Evolutionary conservation across 768 basidiomycete genomes (phyloP).

Genomic region (Serpula lacrymans): DNA sequence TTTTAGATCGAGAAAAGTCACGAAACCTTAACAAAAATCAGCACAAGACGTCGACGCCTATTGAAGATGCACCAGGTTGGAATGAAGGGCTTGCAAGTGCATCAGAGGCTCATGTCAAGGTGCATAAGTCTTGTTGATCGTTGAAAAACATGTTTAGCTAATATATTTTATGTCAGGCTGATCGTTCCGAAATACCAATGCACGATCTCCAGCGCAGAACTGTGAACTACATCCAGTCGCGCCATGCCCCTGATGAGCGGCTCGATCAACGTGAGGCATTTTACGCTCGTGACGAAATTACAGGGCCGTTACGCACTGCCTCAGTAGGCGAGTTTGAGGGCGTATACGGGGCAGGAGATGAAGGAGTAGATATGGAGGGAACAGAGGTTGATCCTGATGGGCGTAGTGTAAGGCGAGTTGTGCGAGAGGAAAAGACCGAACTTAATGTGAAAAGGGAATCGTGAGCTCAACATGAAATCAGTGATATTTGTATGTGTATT

Average conservation of each 20-base stretch:
- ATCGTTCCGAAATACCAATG: conserved; percentile 13
- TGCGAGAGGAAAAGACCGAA: conserved; percentile 12
- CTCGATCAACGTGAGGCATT: conserved; percentile 19
- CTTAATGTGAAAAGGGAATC: conserved; percentile 17
- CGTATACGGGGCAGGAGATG: conserved; percentile 24
- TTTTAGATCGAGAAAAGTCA: conserved; percentile 50
- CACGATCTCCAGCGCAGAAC: conserved; percentile 22
- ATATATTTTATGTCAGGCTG: conserved; percentile 20
- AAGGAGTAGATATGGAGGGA: conserved; percentile 19
- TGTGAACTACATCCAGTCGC: conserved; percentile 11
- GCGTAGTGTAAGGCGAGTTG: conserved; percentile 16
- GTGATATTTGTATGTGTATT: too few species aligned
- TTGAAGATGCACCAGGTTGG: conserved; percentile 64
- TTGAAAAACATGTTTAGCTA: background rate
- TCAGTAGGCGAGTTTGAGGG: conserved; percentile 30
- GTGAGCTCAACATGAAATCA: too few species aligned
- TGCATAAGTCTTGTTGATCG: conserved; percentile 10
- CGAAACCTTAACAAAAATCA: conserved; percentile 44
- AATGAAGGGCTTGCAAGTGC: conserved; percentile 61
- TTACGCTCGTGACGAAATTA: conserved; percentile 24
- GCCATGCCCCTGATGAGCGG: conserved; percentile 12
- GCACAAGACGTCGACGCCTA: conserved; percentile 46
- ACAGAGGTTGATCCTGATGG: conserved; percentile 20
- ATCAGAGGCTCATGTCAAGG: conserved; percentile 69
- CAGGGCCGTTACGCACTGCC: conserved; percentile 23